Base-by-base conservation (phyloP, 2,329 filamentous ascomycete genomes). In the Setomelanomma holmii region DNA sequence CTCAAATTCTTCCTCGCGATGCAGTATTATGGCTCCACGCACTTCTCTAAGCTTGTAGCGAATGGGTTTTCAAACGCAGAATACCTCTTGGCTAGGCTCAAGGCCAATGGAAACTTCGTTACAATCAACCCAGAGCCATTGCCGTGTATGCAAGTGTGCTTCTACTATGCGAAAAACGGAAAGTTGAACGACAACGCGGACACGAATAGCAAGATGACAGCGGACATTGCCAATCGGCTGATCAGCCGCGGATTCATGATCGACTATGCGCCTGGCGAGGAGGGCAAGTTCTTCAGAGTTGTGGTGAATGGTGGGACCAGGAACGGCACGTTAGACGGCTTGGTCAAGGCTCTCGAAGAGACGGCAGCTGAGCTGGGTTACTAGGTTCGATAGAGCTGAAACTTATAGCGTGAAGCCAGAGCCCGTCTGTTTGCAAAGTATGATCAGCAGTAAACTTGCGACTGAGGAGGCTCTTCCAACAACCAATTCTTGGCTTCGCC, bases 1-100 rank as follows among this genome's bases (percentile, higher is more conserved):
- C 80, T 98, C 43, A 99, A 98, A 77, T 80, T 98, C 38, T 93
- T 91, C 20, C 81, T 98, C 4, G 84, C 87, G 3, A 97, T 95
- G 90, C 85, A 91, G 45, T 97, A 96, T 79, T 91, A 97, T 75
- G 95, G 95, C 21, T 82, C 84, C 0, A 71, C 79, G 3, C 91
- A 93, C 1, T 95, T 96, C 71, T 84, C 82, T 61, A 62, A 72
- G 10, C 86, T 75, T 7, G 70, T 81, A 12, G 88, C 93, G 63
- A 76, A 82, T 24, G 93, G 89, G 0, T 96, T 93, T 67, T 82
- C 80, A 8, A 82, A 86, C 54, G 92, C 92, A 0, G 79, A 81
- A 4, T 82, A 90, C 62, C 80, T 98, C n/a, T 85, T 88, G 0
- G 69, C 69, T 0, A 74, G 87, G 1, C 69, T 97, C 2, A 74